Conservation (phyloP, 1,284 basidiomycete species). For the Ceratobasidium sp. region DNA sequence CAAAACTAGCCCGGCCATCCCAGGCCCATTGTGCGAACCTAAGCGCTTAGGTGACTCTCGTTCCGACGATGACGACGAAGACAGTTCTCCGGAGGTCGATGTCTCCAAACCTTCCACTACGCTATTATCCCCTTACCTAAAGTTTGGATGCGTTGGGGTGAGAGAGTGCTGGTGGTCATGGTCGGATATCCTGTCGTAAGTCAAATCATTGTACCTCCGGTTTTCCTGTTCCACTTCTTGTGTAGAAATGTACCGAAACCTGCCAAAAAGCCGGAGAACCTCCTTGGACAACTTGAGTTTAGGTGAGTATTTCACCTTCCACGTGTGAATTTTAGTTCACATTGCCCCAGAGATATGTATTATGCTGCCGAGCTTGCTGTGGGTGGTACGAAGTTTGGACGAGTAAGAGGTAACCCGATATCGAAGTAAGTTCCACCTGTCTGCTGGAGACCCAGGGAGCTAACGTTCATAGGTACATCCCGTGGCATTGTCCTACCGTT, state of each 20-base stretch:
- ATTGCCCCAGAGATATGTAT: constrained; percentile 56
- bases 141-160: constrained; percentile 62
- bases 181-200: constrained; percentile 52
- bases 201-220: constrained; percentile 44
- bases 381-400: constrained; percentile 52
- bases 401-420: constrained; percentile 57
- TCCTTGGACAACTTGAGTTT: constrained; percentile 55
- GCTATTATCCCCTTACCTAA: constrained; percentile 58
- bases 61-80: background rate
- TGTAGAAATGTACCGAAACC: constrained; percentile 48
- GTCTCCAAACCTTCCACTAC: constrained; percentile 52
- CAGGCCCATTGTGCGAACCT: constrained; percentile 52
- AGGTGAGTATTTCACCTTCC: background rate
- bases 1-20: constrained; percentile 57
- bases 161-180: constrained; percentile 57
- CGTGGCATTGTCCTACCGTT: constrained; percentile 58
- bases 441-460: background rate
- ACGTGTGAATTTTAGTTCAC: background rate
- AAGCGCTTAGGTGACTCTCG: background rate
- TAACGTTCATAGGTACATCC: constrained; percentile 51
- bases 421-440: constrained; percentile 51
- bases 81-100: constrained; percentile 1
- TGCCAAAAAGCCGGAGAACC: constrained; percentile 50
- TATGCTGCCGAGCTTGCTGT: constrained; percentile 57
- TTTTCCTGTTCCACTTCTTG: background rate